Evolutionary conservation across 108 stramenopile genomes (phyloP).

Genomic region (Nannochloropsis gaditana): DNA sequence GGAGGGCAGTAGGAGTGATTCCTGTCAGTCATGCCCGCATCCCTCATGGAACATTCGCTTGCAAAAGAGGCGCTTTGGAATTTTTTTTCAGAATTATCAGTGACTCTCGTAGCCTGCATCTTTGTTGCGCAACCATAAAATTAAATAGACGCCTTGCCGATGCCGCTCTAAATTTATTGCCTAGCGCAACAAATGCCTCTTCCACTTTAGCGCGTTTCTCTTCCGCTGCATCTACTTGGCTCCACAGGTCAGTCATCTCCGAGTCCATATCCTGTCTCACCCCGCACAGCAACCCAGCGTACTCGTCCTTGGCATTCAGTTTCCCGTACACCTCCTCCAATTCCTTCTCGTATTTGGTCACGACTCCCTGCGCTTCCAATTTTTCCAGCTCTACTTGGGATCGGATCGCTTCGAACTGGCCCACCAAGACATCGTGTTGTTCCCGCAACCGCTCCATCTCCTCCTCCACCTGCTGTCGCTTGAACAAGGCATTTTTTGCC

Average conservation of each 20-base stretch:
- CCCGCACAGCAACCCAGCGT: background rate
- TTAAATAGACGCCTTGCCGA: background rate
- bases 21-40: background rate
- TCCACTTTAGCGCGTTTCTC: constrained; percentile 2
- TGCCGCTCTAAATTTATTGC: background rate
- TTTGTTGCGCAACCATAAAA: background rate
- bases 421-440: background rate
- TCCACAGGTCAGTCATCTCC: background rate
- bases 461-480: constrained; percentile 21
- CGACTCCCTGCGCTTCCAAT: background rate
- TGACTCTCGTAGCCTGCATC: background rate
- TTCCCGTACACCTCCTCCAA: constrained; percentile 2
- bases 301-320: constrained; percentile 7
- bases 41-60: background rate
- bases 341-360: background rate
- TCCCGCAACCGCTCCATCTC: background rate
- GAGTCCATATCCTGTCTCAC: background rate
- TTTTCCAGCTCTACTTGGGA: background rate
- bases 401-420: background rate
- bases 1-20: too few relatives aligned
- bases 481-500: constrained; percentile 6
- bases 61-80: background rate
- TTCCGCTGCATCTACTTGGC: background rate
- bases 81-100: constrained; percentile 8
- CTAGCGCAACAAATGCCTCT: background rate